Conservation (phyloP, 257 asterid species). For the Jacaranda mimosifolia region DNA sequence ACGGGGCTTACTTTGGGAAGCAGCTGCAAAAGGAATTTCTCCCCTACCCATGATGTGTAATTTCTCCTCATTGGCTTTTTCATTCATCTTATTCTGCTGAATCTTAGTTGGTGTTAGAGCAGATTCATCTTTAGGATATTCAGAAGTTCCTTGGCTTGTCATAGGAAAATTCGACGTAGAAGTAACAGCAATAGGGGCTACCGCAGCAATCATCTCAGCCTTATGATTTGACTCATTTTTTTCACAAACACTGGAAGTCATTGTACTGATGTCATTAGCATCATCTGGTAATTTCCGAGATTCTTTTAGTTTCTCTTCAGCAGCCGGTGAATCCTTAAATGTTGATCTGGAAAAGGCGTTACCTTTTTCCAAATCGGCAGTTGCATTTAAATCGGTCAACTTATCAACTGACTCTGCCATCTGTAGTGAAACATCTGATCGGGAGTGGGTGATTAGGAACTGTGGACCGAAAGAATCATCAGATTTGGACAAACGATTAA, state of each 20-base stretch:
- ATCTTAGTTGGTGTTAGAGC: slow-evolving; percentile 42
- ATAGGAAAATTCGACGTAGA: not conserved
- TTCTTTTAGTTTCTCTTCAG: slow-evolving; percentile 47
- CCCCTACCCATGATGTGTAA: slow-evolving; percentile 37
- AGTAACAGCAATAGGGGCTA: slow-evolving; percentile 34
- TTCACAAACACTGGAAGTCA: slow-evolving; percentile 39
- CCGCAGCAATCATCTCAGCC: slow-evolving; percentile 47
- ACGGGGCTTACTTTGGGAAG: slow-evolving; percentile 51
- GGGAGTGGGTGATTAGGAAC: slow-evolving; percentile 56
- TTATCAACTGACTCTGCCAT: slow-evolving; percentile 58
- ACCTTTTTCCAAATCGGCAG: slow-evolving; percentile 46
- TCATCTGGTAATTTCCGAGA: slow-evolving; percentile 41
- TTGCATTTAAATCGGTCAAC: slow-evolving; percentile 48
- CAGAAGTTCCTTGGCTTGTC: too few species aligned
- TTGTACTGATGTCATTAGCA: slow-evolving; percentile 41
- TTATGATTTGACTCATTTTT: slow-evolving; percentile 50
- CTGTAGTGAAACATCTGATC: slow-evolving; percentile 67
- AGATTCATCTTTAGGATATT: slow-evolving; percentile 41
- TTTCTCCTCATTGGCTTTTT: slow-evolving; percentile 49
- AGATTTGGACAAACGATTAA: slow-evolving; percentile 76
- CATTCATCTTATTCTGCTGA: slow-evolving; percentile 47
- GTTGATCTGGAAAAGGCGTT: slow-evolving; percentile 44
- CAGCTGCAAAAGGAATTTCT: slow-evolving; percentile 48
- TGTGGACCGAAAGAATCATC: slow-evolving; percentile 74
- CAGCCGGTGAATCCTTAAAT: slow-evolving; percentile 33